Conservation (phyloP, 257 asterid species). For the Solanum appendiculatum region DNA sequence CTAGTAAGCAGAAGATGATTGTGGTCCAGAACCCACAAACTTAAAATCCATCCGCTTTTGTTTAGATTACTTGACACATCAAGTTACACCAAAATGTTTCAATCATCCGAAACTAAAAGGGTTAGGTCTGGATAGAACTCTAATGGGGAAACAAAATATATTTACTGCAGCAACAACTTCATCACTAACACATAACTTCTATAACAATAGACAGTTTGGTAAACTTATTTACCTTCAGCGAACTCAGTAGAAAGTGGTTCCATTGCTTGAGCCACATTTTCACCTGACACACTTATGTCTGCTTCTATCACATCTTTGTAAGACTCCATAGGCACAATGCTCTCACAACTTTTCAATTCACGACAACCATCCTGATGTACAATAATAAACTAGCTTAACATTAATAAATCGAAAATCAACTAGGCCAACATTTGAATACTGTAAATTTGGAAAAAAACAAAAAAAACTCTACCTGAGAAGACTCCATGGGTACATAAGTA, state of each 20-base stretch:
- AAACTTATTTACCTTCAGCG: conserved; percentile 30
- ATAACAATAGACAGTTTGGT: neutral
- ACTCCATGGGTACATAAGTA: conserved; percentile 56
- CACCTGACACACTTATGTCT: neutral
- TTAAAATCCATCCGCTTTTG: neutral
- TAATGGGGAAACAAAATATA: neutral
- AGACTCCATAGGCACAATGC: neutral
- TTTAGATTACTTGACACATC: neutral
- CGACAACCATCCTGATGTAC: conserved; percentile 5
- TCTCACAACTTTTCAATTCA: conserved; percentile 1
- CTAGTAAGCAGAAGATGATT: too few relatives aligned
- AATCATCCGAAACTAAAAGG: neutral
- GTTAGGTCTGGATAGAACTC: neutral
- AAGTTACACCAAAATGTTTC: neutral
- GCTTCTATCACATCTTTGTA: neutral
- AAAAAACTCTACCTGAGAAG: conserved; percentile 28
- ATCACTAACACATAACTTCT: neutral
- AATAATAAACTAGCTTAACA: neutral
- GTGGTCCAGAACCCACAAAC: too few relatives aligned
- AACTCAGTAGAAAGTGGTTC: conserved; percentile 19
- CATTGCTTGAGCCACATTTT: conserved; percentile 17
- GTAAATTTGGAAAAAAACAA: neutral
- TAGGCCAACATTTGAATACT: neutral
- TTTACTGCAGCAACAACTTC: neutral
- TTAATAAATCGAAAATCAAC: neutral